Base-by-base conservation (phyloP, 108 stramenopile genomes). In the Fragilaria crotonensis region DNA sequence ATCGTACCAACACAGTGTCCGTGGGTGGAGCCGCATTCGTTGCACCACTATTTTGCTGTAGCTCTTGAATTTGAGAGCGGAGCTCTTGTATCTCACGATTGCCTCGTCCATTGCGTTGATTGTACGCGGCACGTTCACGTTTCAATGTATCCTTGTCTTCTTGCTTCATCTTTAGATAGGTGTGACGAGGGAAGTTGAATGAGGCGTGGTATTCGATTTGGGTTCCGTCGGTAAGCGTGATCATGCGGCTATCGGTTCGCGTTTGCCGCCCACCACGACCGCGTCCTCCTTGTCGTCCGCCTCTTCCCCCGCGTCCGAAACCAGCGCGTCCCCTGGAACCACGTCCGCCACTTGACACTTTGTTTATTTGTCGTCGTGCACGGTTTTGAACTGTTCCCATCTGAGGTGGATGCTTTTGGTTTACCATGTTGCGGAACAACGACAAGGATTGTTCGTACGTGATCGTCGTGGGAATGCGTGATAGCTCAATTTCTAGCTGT, bases 271-370 rank as follows among this genome's bases (percentile, higher is more conserved):
- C 49, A 5, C 49, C 49, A n/a, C 49, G 49, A 19, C 49, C 49
- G 5, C 49, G 49, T 17, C 49, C 49, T 52, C 49, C 49, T 19
- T 20, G n/a, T 19, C 7, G n/a, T 50, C 49, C 49, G 49, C 49
- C 14, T 14, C 41, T 9, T 44, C 41, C 41, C 41, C 41, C 14
- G 41, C 41, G 14, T 9, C 41, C 41, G 17, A 9, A 17, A 21
- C 49, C 49, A n/a, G n/a, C 14, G 49, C 49, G 14, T 50, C 49
- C n/a, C n/a, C 49, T 19, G 5, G n/a, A 11, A 20, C n/a, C 14
- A 5, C 49, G 7, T 19, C n/a, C 49, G 21, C 14, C 21, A 5
- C 21, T 7, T 20, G 49, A 7, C n/a, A n/a, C n/a, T n/a, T 20
- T n/a, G 49, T n/a, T 20, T 50, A 7, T 11, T 50, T 20, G 19